A percentile compares a stretch with the other conserved stretches of the same genome.
Evolutionary conservation across 2,329 filamentous ascomycete genomes (phyloP).

Genomic region (Aspergillus pseudoterreus): DNA sequence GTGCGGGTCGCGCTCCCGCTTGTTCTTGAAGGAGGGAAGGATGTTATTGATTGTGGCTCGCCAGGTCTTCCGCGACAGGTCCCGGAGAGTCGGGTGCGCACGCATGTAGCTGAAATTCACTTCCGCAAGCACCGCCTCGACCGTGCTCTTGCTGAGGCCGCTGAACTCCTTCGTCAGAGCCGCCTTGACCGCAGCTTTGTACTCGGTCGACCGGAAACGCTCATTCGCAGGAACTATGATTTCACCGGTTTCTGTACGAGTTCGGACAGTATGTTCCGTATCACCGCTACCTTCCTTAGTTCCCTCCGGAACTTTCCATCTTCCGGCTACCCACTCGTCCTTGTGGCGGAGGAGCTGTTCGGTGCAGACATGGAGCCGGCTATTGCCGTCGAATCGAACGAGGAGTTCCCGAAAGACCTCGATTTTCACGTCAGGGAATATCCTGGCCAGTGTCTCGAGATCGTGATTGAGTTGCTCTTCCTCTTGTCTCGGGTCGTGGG

Average conservation of each 20-base stretch:
- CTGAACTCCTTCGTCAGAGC: constrained; percentile 43
- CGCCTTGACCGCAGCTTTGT: constrained; percentile 39
- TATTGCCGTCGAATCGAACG: constrained; percentile 44
- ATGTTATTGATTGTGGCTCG: constrained; percentile 42
- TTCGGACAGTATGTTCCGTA: background rate
- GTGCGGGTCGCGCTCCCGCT: constrained; percentile 34
- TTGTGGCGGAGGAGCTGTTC: constrained; percentile 47
- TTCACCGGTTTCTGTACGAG: constrained; percentile 10
- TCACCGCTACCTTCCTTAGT: constrained; percentile 5
- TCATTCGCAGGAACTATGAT: constrained; percentile 37
- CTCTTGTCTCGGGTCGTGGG: constrained; percentile 31
- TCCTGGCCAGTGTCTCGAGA: constrained; percentile 36
- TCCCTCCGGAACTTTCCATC: constrained; percentile 40
- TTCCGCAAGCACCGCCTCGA: constrained; percentile 47
- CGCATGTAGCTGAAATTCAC: constrained; percentile 44
- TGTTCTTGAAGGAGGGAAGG: constrained; percentile 40
- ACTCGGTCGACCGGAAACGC: constrained; percentile 41
- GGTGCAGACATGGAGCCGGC: constrained; percentile 44
- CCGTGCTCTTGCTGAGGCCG: constrained; percentile 39
- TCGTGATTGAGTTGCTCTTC: constrained; percentile 41
- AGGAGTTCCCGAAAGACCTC: constrained; percentile 49
- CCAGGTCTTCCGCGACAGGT: constrained; percentile 44
- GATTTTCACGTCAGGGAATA: constrained; percentile 46
- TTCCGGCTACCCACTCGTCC: constrained; percentile 45
- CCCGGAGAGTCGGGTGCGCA: constrained; percentile 41